These are phyloP conservation scores for Cydonia oblonga DNA, from an alignment of 331 rosid species.

Conservation along the genomic window DNA sequence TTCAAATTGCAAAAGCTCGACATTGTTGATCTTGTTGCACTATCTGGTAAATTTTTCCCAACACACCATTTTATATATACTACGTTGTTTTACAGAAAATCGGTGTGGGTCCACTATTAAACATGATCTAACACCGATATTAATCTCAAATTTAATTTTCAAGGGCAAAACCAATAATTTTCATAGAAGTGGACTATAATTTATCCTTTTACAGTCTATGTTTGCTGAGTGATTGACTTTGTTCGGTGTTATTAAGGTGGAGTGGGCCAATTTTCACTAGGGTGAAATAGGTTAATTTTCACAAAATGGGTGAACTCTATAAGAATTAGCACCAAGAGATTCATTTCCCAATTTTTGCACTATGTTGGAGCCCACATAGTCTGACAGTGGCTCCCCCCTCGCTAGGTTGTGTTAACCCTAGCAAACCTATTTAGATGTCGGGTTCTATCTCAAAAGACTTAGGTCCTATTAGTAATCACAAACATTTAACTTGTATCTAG, in stretches of 20 bases:
- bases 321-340: background rate
- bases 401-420: background rate
- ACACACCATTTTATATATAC: background rate
- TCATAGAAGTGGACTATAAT: too few relatives aligned
- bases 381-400: too few relatives aligned
- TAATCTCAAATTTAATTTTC: background rate
- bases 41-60: slow-evolving; percentile 42
- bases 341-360: background rate
- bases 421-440: too few relatives aligned
- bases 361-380: background rate
- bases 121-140: background rate
- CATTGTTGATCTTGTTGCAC: slow-evolving; percentile 76
- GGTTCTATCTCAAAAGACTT: background rate
- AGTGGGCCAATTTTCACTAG: background rate
- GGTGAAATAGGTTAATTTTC: background rate
- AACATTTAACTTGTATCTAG: background rate
- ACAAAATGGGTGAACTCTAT: background rate
- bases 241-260: background rate
- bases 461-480: background rate
- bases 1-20: slow-evolving; percentile 69
- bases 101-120: background rate
- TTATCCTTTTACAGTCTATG: background rate
- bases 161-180: background rate
- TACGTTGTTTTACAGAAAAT: too few relatives aligned
- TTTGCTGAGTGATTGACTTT: too few relatives aligned